Percentiles rank a stretch among this genome's conserved stretches.
phyloP scores from a whole-genome alignment of 2,329 filamentous ascomycete genomes.

The Colletotrichum orbiculare region DNA sequence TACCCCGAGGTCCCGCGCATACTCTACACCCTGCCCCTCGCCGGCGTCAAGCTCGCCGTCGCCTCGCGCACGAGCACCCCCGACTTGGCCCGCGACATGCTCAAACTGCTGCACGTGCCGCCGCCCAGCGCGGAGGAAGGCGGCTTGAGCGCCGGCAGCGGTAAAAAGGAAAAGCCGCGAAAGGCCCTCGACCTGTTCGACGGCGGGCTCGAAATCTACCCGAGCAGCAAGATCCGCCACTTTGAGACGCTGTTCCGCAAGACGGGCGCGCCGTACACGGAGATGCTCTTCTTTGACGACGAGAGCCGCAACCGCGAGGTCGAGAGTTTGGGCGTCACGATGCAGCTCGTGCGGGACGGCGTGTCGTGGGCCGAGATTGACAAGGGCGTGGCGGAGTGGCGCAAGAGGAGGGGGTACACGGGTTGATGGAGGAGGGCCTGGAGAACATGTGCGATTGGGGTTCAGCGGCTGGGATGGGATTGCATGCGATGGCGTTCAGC shows the following conservation, averaged over 20 bases:
- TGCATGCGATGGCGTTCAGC: not conserved
- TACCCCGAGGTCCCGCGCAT: slow-evolving; percentile 77
- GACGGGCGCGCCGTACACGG: slow-evolving; percentile 77
- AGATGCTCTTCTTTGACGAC: slow-evolving; percentile 97
- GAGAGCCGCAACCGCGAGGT: slow-evolving; percentile 89
- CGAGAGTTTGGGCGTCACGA: slow-evolving; percentile 80
- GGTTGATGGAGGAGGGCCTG: not conserved
- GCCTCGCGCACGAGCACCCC: slow-evolving; percentile 86
- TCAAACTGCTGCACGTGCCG: slow-evolving; percentile 76
- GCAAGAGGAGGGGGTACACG: slow-evolving; percentile 71
- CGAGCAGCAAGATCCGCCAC: slow-evolving; percentile 85
- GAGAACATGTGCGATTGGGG: not conserved
- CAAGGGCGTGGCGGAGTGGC: slow-evolving; percentile 83
- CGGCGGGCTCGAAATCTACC: slow-evolving; percentile 73
- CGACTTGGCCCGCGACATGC: slow-evolving; percentile 81
- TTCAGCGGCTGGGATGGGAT: not conserved
- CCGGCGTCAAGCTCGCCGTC: slow-evolving; percentile 70
- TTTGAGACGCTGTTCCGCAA: slow-evolving; percentile 79
- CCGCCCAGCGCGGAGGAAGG: slow-evolving; percentile 42
- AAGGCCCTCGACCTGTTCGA: slow-evolving; percentile 70
- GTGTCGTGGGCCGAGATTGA: slow-evolving; percentile 83
- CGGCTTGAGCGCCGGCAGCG: slow-evolving; percentile 39
- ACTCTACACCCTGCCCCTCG: slow-evolving; percentile 66
- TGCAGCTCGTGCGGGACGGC: slow-evolving; percentile 84
- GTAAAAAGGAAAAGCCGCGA: slow-evolving; percentile 48